Conservation (phyloP, 2,329 filamentous ascomycete genomes). For the Grosmannia huntii region DNA sequence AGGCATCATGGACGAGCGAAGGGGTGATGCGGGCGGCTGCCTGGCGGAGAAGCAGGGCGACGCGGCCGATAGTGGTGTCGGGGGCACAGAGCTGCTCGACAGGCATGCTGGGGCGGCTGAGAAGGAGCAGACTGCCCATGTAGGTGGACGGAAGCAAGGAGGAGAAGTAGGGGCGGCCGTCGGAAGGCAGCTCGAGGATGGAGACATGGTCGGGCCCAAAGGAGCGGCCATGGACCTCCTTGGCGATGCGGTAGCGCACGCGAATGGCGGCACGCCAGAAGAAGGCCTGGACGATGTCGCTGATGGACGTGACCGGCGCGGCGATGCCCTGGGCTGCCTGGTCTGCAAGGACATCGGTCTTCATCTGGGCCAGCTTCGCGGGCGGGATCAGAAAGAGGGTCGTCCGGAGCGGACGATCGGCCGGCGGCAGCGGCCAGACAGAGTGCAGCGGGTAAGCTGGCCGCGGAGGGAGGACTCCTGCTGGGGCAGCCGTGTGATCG, state of each 20-base stretch:
- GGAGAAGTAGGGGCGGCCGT: background rate
- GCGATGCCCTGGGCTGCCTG: background rate
- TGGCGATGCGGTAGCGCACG: background rate
- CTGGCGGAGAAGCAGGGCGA: background rate
- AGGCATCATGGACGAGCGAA: background rate
- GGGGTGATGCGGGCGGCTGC: background rate
- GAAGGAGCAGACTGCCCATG: conserved; percentile 1
- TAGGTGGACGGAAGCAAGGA: background rate
- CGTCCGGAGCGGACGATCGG: background rate
- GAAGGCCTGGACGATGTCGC: conserved; percentile 1
- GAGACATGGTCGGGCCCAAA: background rate
- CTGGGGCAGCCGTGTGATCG: background rate
- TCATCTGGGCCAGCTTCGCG: background rate
- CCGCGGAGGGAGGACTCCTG: background rate
- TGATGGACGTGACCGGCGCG: background rate
- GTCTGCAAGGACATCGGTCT: background rate
- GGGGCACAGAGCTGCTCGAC: background rate
- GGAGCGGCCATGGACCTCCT: background rate
- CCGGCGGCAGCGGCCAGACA: conserved; percentile 1
- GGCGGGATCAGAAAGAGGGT: background rate
- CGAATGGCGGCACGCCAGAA: conserved; percentile 1
- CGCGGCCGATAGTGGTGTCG: background rate
- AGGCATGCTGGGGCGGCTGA: background rate
- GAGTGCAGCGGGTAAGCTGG: background rate
- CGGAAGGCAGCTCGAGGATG: conserved; percentile 1